Base-by-base conservation (phyloP, 495 filamentous ascomycete genomes). In the Amphirosellinia nigrospora region DNA sequence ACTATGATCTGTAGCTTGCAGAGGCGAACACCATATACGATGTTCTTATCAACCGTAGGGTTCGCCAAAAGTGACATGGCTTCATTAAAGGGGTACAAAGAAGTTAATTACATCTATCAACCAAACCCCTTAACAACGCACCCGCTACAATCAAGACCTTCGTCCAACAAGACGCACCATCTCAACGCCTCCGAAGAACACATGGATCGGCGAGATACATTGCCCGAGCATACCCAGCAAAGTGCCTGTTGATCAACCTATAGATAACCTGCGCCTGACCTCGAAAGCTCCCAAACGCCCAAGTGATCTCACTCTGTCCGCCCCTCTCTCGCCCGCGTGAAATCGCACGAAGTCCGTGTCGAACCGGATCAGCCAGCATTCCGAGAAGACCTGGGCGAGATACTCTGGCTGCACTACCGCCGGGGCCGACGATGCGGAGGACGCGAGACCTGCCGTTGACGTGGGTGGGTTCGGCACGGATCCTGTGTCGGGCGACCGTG, bases 271-370 rank as follows among this genome's bases (percentile, higher is more conserved):
- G 60, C 0, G 73, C 71, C 46, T 75, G 73, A 3, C 64, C 73
- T 2, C 65, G 43, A 26, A 71, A 75, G 53, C 73, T 73, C 2
- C 73, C 73, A 39, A 75, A 75, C 16, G 66, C 66, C 66, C 66
- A 68, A 0, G 21, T 46, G 16, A 68, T 38, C 28, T 68, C 41
- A 13, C 61, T 68, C 26, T 0, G 6, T 1, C 36, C 38, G 28
- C 13, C 15, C 32, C 19, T n/a, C 13, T 21, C 32, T 21, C 26
- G 50, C 15, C 41, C 1, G 34, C 5, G 7, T 13, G 45, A 41
- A 68, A 68, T 5, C 21, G 38, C 2, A 68, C 15, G 19, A 43
- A 68, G 28, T 68, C 66, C 0, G 66, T 68, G 13, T 68, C 66
- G 15, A 60, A 60, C 0, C n/a, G 23, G n/a, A 68, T 19, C 1